Evolutionary conservation across 2,329 filamentous ascomycete species (phyloP), one percentile per base, ranked within the genome.

Genomic region (Sclerotinia spermophila): DNA sequence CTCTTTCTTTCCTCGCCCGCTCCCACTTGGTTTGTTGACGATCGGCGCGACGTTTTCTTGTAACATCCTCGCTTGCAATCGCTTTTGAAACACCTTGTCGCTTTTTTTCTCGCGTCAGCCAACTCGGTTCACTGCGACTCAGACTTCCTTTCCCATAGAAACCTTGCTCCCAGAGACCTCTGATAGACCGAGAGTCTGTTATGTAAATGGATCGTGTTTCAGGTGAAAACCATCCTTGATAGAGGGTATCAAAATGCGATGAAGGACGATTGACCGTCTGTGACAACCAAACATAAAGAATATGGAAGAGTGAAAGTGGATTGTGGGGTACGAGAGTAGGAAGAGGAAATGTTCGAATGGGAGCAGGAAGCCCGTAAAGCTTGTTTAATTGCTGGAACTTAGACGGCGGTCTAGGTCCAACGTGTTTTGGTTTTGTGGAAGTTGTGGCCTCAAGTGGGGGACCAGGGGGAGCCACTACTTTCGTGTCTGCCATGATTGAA

Each of bases 131-230:
- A 84, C 94, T 97, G 76, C 96, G 89, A 82, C 94, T 97, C 71
- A 98, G 83, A 76, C 85, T 95, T 59, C 96, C 96, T 81, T 97
- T 97, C 62, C 96, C 96, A 81, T 95, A 99, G 82, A 99, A 99
- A 7, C 96, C 96, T 82, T 96, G 93, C 81, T 97, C 92, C 96
- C 96, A 99, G 35, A 99, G 82, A 1, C 90, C 93, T 69, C 91
- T 86, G 73, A 96, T 90, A 5, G 93, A 90, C 69, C 85, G 84
- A 38, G 89, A 84, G 79, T 97, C 91, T 27, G 89, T 93, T 70
- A 99, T 86, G 79, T 97, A 93, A 24, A 99, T 87, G 0, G 94
- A 96, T 42, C 90, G 88, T 5, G 93, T 96, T 70, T 90, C 87
- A 2, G 87, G 82, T n/a, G 93, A 95, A 85, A 95, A 97, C 74